These are phyloP conservation scores for Metschnikowia rubicola DNA, from an alignment of 805 yeast species.

Conservation along the genomic window DNA sequence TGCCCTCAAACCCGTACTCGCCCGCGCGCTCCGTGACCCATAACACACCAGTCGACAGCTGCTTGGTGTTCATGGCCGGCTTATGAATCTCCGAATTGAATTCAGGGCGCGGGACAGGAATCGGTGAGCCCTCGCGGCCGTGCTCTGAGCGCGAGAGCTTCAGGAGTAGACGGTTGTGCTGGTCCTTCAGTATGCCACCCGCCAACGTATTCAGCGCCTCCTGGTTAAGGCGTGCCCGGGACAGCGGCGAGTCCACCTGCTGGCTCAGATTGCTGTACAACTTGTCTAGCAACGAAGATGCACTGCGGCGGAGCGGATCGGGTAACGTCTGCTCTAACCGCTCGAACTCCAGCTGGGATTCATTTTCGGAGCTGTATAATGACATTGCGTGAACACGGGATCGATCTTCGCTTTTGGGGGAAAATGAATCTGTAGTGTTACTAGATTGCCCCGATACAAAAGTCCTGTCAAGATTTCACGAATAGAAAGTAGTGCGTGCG, in stretches of 20 bases:
- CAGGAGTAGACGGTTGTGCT: conserved; percentile 23
- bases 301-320: conserved; percentile 34
- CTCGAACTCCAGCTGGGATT: conserved; percentile 36
- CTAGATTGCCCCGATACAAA: no score
- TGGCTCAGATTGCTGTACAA: conserved; percentile 20
- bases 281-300: conserved; percentile 37
- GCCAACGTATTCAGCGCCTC: conserved; percentile 14
- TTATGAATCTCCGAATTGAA: conserved; percentile 43
- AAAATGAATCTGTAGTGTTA: no score
- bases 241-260: conserved; percentile 18
- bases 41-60: conserved; percentile 59
- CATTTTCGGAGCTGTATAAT: conserved; percentile 16
- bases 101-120: conserved; percentile 49
- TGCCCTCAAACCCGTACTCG: conserved; percentile 49
- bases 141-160: conserved; percentile 31
- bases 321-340: conserved; percentile 42
- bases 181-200: conserved; percentile 14
- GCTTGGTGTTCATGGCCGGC: conserved; percentile 58
- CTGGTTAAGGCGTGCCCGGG: conserved; percentile 22
- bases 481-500: no score
- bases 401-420: background rate
- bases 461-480: no score
- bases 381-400: background rate
- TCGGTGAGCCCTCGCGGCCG: conserved; percentile 43
- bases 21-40: conserved; percentile 63